Evolutionary conservation across 495 filamentous ascomycete genomes (phyloP).

Genomic region (Articulospora tetracladia): DNA sequence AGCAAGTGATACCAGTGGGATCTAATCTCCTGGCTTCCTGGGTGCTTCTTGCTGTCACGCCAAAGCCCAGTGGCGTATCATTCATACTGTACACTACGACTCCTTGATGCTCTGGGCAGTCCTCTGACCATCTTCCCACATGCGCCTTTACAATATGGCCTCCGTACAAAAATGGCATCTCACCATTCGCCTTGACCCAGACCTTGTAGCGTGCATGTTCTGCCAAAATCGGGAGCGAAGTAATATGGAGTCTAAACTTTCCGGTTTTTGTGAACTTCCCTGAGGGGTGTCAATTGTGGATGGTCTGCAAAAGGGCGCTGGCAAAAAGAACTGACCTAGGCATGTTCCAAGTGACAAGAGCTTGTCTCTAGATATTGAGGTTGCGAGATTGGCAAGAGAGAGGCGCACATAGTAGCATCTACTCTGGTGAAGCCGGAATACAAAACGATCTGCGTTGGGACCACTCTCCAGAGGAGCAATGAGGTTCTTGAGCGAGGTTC

Average conservation of each 20-base stretch:
- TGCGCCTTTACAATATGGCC: conserved; percentile 89
- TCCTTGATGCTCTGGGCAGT: conserved; percentile 76
- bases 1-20: conserved; percentile 81
- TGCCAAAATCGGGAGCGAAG: conserved; percentile 79
- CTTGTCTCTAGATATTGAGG: conserved; percentile 69
- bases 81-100: conserved; percentile 73
- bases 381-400: conserved; percentile 86
- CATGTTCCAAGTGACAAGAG: conserved; percentile 84
- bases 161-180: conserved; percentile 90
- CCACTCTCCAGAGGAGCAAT: conserved; percentile 68
- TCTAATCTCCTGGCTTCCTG: conserved; percentile 77
- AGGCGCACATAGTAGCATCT: conserved; percentile 89
- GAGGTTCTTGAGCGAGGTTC: conserved; percentile 71
- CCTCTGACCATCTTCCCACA: conserved; percentile 82
- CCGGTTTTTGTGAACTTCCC: conserved; percentile 89
- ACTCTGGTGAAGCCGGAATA: conserved; percentile 76
- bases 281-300: conserved; percentile 23
- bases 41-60: conserved; percentile 77
- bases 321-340: conserved; percentile 43
- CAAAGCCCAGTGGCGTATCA: conserved; percentile 79
- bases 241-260: conserved; percentile 73
- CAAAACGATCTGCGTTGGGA: conserved; percentile 62
- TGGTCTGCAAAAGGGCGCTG: background rate
- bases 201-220: conserved; percentile 89
- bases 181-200: conserved; percentile 92